Percentiles rank a stretch among this genome's conserved stretches.
Evolutionary conservation across 495 filamentous ascomycete genomes (phyloP).

Genomic region (Staphylotrichum tortipilum): DNA sequence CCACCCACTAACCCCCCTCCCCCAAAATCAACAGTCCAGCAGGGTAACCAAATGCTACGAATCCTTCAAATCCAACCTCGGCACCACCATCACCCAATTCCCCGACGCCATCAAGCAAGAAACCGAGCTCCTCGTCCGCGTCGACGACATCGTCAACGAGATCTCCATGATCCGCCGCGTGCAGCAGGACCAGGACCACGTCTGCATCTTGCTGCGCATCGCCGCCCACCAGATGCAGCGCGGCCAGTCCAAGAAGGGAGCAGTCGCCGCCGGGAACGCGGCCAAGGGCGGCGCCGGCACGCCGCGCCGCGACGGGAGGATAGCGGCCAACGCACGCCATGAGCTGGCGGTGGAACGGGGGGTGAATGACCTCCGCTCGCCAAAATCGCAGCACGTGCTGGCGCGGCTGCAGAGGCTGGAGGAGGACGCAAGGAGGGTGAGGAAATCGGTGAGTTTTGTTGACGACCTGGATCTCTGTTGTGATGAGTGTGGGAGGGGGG

Average conservation of each 20-base stretch:
- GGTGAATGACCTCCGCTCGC: neutral
- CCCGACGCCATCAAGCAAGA: neutral
- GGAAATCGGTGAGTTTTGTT: neutral
- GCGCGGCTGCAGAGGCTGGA: neutral
- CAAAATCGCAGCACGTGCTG: neutral
- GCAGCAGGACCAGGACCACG: neutral
- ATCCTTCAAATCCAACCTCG: neutral
- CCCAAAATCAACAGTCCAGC: neutral
- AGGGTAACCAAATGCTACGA: neutral
- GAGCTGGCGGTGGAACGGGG: too few relatives aligned
- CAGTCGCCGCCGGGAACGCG: too few relatives aligned
- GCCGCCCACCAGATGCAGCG: too few relatives aligned
- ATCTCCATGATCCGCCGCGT: slow-evolving; percentile 1
- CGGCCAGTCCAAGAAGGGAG: too few relatives aligned
- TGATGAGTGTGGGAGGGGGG: too few relatives aligned
- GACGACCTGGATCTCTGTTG: neutral
- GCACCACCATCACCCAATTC: neutral
- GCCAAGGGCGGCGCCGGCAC: too few relatives aligned
- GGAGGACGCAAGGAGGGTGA: neutral
- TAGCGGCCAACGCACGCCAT: too few relatives aligned
- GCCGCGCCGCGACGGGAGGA: too few relatives aligned
- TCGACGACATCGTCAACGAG: slow-evolving; percentile 5
- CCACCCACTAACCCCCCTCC: too few relatives aligned
- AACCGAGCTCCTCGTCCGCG: neutral
- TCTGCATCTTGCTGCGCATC: too few relatives aligned